These are phyloP conservation scores for Aurinia saxatilis DNA, from an alignment of 345 rosid species.

Conservation along the genomic window DNA sequence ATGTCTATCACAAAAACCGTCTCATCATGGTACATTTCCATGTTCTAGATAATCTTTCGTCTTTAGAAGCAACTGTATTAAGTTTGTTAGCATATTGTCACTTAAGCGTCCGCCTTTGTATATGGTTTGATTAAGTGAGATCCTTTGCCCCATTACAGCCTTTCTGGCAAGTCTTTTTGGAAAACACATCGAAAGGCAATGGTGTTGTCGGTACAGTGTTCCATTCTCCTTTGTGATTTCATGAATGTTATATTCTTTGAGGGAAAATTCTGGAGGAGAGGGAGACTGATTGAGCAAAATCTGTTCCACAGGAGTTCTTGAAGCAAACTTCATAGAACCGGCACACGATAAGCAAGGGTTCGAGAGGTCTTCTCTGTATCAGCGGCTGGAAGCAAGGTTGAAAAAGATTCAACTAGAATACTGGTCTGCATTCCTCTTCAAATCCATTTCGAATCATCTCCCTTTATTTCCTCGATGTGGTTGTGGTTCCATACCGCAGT, in stretches of 20 bases:
- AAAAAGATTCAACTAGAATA: slow-evolving; percentile 54
- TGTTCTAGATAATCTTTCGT: not conserved
- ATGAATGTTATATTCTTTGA: slow-evolving; percentile 1
- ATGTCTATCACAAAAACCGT: slow-evolving; percentile 84
- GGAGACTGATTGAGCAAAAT: slow-evolving; percentile 20
- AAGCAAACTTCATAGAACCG: slow-evolving; percentile 94
- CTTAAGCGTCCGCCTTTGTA: not conserved
- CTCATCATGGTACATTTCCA: slow-evolving; percentile 59
- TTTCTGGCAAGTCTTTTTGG: slow-evolving; percentile 75
- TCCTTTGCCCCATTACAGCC: slow-evolving; percentile 48
- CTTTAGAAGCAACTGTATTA: not conserved
- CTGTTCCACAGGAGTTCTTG: slow-evolving; percentile 67
- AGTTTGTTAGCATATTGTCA: not conserved
- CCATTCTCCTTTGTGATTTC: slow-evolving; percentile 8
- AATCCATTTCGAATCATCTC: not conserved
- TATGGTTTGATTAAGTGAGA: slow-evolving; percentile 20
- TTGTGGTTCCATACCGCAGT: not conserved
- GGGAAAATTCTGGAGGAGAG: too few species aligned
- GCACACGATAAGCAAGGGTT: slow-evolving; percentile 97
- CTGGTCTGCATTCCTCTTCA: slow-evolving; percentile 49
- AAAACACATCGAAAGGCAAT: slow-evolving; percentile 43
- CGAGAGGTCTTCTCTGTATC: slow-evolving; percentile 78
- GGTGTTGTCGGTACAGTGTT: slow-evolving; percentile 68
- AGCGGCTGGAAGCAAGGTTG: slow-evolving; percentile 66
- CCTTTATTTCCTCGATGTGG: not conserved